Base-by-base conservation (phyloP, 1,284 basidiomycete species). In the Hymenochaete sp. region DNA sequence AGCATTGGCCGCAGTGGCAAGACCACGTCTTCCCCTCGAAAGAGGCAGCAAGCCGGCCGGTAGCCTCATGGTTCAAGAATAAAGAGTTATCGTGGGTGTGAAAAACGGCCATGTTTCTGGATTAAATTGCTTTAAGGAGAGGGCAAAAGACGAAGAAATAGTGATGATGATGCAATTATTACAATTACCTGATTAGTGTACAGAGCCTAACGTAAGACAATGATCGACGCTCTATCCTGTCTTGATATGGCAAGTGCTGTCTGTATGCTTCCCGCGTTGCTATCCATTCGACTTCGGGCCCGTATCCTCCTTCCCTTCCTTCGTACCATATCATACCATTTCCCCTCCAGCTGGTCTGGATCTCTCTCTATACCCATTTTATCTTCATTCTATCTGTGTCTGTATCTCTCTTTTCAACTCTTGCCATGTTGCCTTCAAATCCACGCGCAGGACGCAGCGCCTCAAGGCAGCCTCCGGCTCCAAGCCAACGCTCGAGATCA, bases 21-120 rank as follows among this genome's bases (percentile, higher is more conserved):
- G n/a, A n/a, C n/a, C 66, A 29, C 57, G 56, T 42, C 68, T 59
- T 14, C 56, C 47, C n/a, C 51, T 41, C 11, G 39, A 25, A 18
- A 42, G 45, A 18, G 35, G 40, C 19, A 46, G 42, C n/a, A 27
- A 43, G 13, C 38, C 24, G 18, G 42, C 27, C 22, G 41, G 29
- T 35, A 39, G 33, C n/a, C 16, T 33, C 36, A 42, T 47, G 11
- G 10, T 43, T 31, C 25, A 38, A 29, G 32, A 44, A 18, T 10
- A 39, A 14, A 19, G 25, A 36, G 37, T 38, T 18, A 44, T 13
- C 19, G 25, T 9, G 39, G 9, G 21, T 13, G 22, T 18, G 9
- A 11, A 6, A 14, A 14, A 36, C n/a, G n/a, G n/a, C n/a, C n/a
- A n/a, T n/a, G n/a, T n/a, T n/a, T n/a, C n/a, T n/a, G 2, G 3